phyloP scores from a whole-genome alignment of 1,139 yeast genomes.

The Eremothecium cymbalariae region DNA sequence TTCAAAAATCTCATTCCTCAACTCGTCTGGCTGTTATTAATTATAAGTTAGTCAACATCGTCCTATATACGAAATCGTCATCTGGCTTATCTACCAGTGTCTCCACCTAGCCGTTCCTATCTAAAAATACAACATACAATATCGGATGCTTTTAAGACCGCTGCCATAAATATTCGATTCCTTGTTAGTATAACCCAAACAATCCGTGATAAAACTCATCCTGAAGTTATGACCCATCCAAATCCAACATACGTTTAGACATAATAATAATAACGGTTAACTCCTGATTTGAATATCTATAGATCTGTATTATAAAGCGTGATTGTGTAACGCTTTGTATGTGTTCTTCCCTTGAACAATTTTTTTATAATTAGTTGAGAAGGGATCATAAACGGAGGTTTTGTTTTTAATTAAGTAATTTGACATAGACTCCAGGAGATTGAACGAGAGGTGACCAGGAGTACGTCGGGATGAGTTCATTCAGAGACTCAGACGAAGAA shows the following conservation, averaged over 20 bases:
- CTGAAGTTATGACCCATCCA: not conserved
- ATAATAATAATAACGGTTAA: not conserved
- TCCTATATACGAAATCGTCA: too few relatives aligned
- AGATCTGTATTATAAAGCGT: too few relatives aligned
- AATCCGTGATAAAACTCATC: not conserved
- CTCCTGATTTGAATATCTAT: too few relatives aligned
- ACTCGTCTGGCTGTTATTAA: conserved; percentile 45
- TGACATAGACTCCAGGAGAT: too few relatives aligned
- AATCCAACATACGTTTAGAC: conserved; percentile 1
- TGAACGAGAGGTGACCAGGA: too few relatives aligned
- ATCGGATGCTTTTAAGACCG: conserved; percentile 30
- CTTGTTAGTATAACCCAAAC: not conserved
- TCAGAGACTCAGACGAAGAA: conserved; percentile 35
- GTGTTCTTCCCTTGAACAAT: too few relatives aligned
- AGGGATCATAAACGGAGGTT: too few relatives aligned
- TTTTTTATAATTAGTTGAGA: too few relatives aligned
- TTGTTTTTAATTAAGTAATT: too few relatives aligned
- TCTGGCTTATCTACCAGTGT: conserved; percentile 3
- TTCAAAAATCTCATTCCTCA: conserved; percentile 52
- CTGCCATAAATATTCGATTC: conserved; percentile 19
- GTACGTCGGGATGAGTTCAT: conserved; percentile 16
- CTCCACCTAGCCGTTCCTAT: not conserved
- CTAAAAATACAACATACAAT: conserved; percentile 19
- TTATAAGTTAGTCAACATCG: too few relatives aligned
- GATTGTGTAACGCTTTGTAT: too few relatives aligned